Base-by-base conservation (phyloP, 169 alveolate species). In the Eimeria acervulina region DNA sequence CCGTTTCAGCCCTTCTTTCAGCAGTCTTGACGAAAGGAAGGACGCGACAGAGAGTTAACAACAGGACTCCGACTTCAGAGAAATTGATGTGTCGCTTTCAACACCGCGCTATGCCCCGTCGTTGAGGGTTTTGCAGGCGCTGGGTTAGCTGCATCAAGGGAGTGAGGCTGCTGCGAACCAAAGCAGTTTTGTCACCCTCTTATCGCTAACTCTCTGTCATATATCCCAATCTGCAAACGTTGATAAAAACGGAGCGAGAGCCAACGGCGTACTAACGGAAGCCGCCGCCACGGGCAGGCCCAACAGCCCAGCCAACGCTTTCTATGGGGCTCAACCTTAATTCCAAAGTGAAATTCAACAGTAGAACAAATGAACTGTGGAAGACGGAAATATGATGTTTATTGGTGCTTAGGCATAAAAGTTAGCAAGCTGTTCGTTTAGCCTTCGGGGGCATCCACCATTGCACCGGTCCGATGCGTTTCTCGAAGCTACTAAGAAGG, bases 261-360 rank as follows among this genome's bases (percentile, higher is more conserved):
- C 68, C 81, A 6, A 28, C 81, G 40, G 21, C 63, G 59, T 61
- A 66, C 76, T 36, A 87, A 5, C 61, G 78, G 81, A 87, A 87
- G 83, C 81, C 80, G 93, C 93, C 68, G 92, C 92, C 47, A 52
- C n/a, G 74, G 55, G 74, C 92, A 84, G 92, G 92, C 92, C 92
- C 92, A 28, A 28, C 92, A 87, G 93, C 93, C 93, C 93, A 87
- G 93, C 93, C 93, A 87, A 87, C 93, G 52, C 83, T 72, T 72
- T 36, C 83, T 3, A 36, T 72, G 83, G 83, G 83, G 83, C 83
- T 72, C 83, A 13, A 47, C 51, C 4, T 28, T 36, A 36, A 36
- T 80, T 80, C 89, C 76, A 33, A 33, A 17, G 2, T 44, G 68
- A 84, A 84, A 52, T 51, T 59, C 26, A n/a, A 55, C 83, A 33